Percentiles rank a stretch among this genome's conserved stretches.
Conservation (phyloP, 805 yeast genomes). For the Torulaspora delbrueckii region DNA sequence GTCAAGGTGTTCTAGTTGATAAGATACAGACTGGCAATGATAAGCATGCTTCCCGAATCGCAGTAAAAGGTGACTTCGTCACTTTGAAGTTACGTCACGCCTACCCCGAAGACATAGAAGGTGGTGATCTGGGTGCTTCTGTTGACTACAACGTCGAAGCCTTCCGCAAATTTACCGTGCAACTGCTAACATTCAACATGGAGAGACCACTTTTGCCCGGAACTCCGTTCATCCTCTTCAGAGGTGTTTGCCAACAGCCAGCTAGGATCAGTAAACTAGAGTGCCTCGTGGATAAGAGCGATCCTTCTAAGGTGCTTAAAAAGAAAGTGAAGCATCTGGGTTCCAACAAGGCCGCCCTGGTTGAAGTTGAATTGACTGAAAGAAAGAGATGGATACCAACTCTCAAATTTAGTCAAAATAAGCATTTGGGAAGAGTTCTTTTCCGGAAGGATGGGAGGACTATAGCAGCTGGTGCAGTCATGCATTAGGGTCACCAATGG, state of each 20-base stretch:
- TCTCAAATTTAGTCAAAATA: constrained; percentile 79
- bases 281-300: constrained; percentile 66
- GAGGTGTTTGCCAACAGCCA: constrained; percentile 69
- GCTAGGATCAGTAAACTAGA: constrained; percentile 54
- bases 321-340: constrained; percentile 92
- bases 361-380: constrained; percentile 93
- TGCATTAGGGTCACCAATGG: constrained; percentile 42
- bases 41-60: constrained; percentile 28
- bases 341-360: constrained; percentile 92
- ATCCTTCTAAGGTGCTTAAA: constrained; percentile 76
- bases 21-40: constrained; percentile 27
- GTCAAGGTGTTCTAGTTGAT: constrained; percentile 38
- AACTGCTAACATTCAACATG: constrained; percentile 59
- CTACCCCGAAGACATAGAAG: constrained; percentile 43
- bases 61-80: constrained; percentile 53
- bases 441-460: constrained; percentile 97
- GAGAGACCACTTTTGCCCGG: constrained; percentile 75
- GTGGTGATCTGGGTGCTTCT: constrained; percentile 63
- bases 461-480: constrained; percentile 93
- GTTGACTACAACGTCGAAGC: constrained; percentile 44
- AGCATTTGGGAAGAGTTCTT: constrained; percentile 92
- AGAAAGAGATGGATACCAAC: constrained; percentile 89
- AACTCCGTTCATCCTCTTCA: constrained; percentile 68
- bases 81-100: constrained; percentile 40
- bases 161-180: constrained; percentile 47